phyloP scores from a whole-genome alignment of 768 basidiomycete species.

The Rhizopogon rudus region DNA sequence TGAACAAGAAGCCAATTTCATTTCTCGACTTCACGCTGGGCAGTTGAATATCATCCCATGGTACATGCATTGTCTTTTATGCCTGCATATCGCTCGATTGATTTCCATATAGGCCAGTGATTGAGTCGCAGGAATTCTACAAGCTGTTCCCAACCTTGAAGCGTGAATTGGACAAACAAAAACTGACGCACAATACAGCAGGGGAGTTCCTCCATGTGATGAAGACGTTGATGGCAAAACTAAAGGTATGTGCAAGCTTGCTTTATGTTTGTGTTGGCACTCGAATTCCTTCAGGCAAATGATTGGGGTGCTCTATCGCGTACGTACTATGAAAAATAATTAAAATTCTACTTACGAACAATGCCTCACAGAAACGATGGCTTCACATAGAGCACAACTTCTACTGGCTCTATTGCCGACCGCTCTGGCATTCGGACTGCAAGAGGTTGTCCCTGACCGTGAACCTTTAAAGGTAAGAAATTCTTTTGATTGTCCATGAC shows the following conservation, averaged over 20 bases:
- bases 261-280: neutral
- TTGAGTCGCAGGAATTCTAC: constrained; percentile 57
- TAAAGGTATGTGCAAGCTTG: constrained; percentile 38
- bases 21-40: constrained; percentile 51
- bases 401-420: constrained; percentile 35
- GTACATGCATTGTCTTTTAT: constrained; percentile 14
- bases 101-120: constrained; percentile 37
- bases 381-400: constrained; percentile 29
- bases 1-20: constrained; percentile 58
- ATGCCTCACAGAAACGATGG: constrained; percentile 29
- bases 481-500: neutral
- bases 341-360: neutral
- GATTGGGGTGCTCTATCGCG: constrained; percentile 62
- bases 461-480: constrained; percentile 46
- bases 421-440: constrained; percentile 44
- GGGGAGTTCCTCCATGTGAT: constrained; percentile 50
- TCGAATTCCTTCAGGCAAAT: constrained; percentile 37
- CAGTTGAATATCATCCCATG: constrained; percentile 55
- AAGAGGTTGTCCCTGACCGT: constrained; percentile 38
- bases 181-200: constrained; percentile 42
- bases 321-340: constrained; percentile 19
- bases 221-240: constrained; percentile 62
- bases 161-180: constrained; percentile 41
- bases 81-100: neutral
- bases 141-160: constrained; percentile 43